Conservation (phyloP, 345 rosid genomes). For the Jatropha curcas region DNA sequence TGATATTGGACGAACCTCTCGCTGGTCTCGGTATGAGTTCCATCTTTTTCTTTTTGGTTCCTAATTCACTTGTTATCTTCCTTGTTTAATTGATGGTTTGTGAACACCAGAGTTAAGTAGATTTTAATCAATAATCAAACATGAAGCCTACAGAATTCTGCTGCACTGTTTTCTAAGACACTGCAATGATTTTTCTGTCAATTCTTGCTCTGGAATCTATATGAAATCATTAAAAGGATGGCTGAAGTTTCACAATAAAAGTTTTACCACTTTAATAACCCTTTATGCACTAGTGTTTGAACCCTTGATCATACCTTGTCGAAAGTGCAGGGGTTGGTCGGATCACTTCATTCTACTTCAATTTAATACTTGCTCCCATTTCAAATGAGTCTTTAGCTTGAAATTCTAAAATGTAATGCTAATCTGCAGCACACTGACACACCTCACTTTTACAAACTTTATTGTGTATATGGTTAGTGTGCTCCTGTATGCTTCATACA, state of each 20-base stretch:
- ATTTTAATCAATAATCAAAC: conserved; percentile 6
- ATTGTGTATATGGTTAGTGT: background rate
- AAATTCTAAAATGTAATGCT: conserved; percentile 1
- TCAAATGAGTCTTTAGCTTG: background rate
- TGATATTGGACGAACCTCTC: conserved; percentile 93
- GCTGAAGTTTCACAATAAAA: background rate
- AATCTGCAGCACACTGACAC: too few relatives aligned
- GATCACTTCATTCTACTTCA: background rate
- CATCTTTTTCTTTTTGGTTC: conserved; percentile 23
- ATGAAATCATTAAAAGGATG: background rate
- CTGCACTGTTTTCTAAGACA: background rate
- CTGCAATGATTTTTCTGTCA: background rate
- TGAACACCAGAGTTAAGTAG: background rate
- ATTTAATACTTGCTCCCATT: background rate
- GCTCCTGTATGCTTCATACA: background rate
- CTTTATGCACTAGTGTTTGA: background rate
- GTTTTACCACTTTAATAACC: background rate
- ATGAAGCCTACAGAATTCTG: background rate
- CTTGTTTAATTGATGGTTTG: background rate
- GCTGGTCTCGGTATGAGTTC: conserved; percentile 86
- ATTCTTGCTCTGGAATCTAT: background rate
- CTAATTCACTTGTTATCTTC: background rate
- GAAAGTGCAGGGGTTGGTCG: background rate
- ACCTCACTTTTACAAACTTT: too few relatives aligned
- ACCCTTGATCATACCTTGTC: background rate